Conservation (phyloP, 139 green algal genomes). For the Parachlorella kessleri region DNA sequence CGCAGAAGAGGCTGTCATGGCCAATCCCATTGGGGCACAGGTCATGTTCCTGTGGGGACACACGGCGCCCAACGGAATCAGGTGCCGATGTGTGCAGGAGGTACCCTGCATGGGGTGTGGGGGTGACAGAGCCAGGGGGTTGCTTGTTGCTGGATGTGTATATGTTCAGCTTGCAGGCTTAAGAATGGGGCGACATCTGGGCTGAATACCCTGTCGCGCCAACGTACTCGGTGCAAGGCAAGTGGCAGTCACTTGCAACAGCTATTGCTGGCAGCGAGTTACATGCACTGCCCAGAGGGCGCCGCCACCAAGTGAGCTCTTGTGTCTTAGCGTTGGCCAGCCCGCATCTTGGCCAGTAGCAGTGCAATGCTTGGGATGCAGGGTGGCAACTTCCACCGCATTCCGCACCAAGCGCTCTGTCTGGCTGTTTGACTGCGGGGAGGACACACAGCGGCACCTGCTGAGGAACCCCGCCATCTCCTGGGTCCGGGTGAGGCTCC, state of each 20-base stretch:
- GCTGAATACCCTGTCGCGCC: neutral
- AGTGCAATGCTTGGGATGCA: no score
- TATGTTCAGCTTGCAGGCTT: neutral
- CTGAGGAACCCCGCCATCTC: conserved; percentile 45
- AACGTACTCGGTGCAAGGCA: neutral
- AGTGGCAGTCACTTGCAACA: neutral
- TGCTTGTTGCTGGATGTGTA: neutral
- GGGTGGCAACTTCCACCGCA: conserved; percentile 38
- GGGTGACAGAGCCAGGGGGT: neutral
- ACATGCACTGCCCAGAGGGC: neutral
- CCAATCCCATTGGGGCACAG: neutral
- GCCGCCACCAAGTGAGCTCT: neutral
- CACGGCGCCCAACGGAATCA: conserved; percentile 16
- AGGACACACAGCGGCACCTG: conserved; percentile 81
- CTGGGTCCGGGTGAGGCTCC: conserved; percentile 25
- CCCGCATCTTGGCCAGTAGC: neutral
- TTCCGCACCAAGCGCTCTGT: conserved; percentile 57
- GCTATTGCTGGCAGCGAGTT: neutral
- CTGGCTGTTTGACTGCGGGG: conserved; percentile 82
- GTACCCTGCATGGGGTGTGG: no score
- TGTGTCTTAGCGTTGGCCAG: neutral
- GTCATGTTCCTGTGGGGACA: conserved; percentile 4
- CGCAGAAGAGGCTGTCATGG: neutral
- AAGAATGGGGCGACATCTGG: neutral
- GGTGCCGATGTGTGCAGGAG: neutral